phyloP scores from a whole-genome alignment of 805 yeast genomes.

The Brettanomyces naardenensis region DNA sequence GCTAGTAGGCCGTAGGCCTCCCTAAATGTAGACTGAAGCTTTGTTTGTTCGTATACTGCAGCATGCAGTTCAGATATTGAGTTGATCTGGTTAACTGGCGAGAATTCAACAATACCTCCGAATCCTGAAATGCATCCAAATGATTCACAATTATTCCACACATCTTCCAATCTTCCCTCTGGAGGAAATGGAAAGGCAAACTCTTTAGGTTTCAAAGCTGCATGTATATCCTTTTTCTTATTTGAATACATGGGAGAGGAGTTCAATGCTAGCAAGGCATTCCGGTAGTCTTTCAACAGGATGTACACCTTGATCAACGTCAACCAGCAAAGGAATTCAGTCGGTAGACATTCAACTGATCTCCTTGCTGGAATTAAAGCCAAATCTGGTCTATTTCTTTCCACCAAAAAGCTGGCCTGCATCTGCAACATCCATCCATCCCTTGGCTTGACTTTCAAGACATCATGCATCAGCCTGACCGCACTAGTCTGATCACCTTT shows the following conservation, averaged over 20 bases:
- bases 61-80: slow-evolving; percentile 40
- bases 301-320: slow-evolving; percentile 54
- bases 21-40: slow-evolving; percentile 44
- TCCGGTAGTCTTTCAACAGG: slow-evolving; percentile 41
- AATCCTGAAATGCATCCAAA: slow-evolving; percentile 27
- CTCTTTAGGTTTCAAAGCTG: slow-evolving; percentile 35
- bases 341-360: slow-evolving; percentile 62
- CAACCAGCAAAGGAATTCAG: slow-evolving; percentile 72
- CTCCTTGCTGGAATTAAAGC: slow-evolving; percentile 55
- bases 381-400: slow-evolving; percentile 41
- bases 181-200: slow-evolving; percentile 42
- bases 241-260: slow-evolving; percentile 63
- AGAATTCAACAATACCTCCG: slow-evolving; percentile 27
- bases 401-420: slow-evolving; percentile 57
- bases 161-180: slow-evolving; percentile 43
- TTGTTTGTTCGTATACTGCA: slow-evolving; percentile 41
- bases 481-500: slow-evolving; percentile 42
- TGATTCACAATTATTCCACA: slow-evolving; percentile 35
- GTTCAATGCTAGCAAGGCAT: slow-evolving; percentile 62
- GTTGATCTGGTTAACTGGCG: slow-evolving; percentile 27
- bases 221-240: slow-evolving; percentile 36
- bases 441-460: slow-evolving; percentile 37
- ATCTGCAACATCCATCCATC: slow-evolving; percentile 49
- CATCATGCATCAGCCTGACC: slow-evolving; percentile 33
- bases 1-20: slow-evolving; percentile 67